A percentile compares a stretch with the other conserved stretches of the same genome.
Evolutionary conservation across 208 protist species (phyloP).

Genomic region (Entamoeba moshkovskii): DNA sequence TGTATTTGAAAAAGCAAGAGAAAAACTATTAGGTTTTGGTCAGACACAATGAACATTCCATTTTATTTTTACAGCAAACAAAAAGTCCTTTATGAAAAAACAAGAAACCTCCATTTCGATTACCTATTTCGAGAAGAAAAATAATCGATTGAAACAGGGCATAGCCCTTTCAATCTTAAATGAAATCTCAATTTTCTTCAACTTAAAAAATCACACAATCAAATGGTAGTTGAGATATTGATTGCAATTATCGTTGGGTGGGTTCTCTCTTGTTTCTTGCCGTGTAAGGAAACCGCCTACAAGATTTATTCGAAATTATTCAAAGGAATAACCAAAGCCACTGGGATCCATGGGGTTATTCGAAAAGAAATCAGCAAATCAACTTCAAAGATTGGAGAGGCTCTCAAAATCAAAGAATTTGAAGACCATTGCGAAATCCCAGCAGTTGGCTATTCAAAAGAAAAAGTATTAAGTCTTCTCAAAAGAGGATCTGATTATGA

Average conservation of each 20-base stretch:
- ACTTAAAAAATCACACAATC: no score
- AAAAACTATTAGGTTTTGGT: no score
- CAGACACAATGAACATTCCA: no score
- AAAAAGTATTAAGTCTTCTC: neutral
- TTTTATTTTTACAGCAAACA: no score
- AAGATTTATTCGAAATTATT: neutral
- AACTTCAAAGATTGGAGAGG: neutral
- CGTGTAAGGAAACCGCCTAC: neutral
- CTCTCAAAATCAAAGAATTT: neutral
- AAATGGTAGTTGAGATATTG: no score
- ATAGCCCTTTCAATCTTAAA: no score
- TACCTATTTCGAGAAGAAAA: no score
- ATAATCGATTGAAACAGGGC: no score
- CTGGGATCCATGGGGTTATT: neutral
- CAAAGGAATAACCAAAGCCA: neutral
- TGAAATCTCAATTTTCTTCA: no score
- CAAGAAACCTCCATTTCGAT: no score
- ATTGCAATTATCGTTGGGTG: neutral
- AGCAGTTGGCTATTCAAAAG: neutral
- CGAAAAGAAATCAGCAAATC: neutral
- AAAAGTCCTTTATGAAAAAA: no score
- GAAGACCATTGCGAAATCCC: neutral
- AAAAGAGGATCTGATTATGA: conserved; percentile 3
- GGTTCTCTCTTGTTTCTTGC: neutral
- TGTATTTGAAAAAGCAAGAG: no score